phyloP scores from a whole-genome alignment of 73 alveolate genomes.

The Paramecium biaurelia region DNA sequence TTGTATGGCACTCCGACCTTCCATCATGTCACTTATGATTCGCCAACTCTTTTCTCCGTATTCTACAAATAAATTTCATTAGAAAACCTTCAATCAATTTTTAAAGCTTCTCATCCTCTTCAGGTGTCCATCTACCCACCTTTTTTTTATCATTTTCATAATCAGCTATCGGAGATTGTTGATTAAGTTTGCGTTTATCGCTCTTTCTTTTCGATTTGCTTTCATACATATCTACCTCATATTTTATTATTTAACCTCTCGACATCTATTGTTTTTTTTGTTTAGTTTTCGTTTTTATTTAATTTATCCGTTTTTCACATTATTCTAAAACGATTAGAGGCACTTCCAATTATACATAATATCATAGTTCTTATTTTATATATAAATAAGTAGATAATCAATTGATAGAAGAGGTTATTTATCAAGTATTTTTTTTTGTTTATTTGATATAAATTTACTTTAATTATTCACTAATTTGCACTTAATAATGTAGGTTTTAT shows the following conservation, averaged over 20 bases:
- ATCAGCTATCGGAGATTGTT: slow-evolving; percentile 31
- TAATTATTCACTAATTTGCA: background rate
- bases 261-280: slow-evolving; percentile 23
- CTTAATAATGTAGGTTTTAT: background rate
- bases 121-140: slow-evolving; percentile 47
- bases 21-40: slow-evolving; percentile 69
- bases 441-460: background rate
- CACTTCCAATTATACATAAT: background rate
- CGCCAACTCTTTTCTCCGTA: slow-evolving; percentile 79
- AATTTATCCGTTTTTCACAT: slow-evolving; percentile 31
- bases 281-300: slow-evolving; percentile 23
- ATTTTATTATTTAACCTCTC: background rate
- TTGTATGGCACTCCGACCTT: slow-evolving; percentile 82
- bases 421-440: background rate
- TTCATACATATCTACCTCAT: slow-evolving; percentile 42
- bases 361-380: background rate
- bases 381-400: background rate
- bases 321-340: slow-evolving; percentile 24
- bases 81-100: slow-evolving; percentile 17
- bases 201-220: slow-evolving; percentile 1
- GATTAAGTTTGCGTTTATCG: background rate
- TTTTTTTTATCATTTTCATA: slow-evolving; percentile 40
- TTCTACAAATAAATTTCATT: background rate
- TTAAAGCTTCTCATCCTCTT: slow-evolving; percentile 44
- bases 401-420: background rate